phyloP scores from a whole-genome alignment of 345 rosid species.

The Salix caprea region DNA sequence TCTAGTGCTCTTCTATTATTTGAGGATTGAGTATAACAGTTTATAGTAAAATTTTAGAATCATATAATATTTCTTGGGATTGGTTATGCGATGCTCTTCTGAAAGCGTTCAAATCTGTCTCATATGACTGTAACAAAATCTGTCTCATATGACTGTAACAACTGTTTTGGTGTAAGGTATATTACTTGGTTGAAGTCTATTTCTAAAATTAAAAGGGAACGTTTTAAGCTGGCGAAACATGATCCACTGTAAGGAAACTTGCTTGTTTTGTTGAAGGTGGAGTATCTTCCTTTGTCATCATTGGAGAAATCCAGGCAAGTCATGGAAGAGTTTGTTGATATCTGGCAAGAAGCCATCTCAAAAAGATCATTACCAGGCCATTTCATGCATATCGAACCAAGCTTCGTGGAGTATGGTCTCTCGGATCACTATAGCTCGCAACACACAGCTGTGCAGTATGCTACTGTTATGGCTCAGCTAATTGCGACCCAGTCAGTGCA shows the following conservation, averaged over 20 bases:
- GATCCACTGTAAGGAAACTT: conserved; percentile 5
- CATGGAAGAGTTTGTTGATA: conserved; percentile 75
- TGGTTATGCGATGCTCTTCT: background rate
- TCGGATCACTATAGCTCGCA: conserved; percentile 63
- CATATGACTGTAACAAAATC: too few species aligned
- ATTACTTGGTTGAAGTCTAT: background rate
- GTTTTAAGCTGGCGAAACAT: background rate
- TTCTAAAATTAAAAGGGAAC: background rate
- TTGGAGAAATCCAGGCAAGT: conserved; percentile 62
- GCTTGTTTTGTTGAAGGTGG: conserved; percentile 51
- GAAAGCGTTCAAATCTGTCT: background rate
- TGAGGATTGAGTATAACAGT: background rate
- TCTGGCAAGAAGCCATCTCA: conserved; percentile 69
- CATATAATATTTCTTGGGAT: background rate
- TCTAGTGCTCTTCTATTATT: background rate
- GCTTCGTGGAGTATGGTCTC: conserved; percentile 71
- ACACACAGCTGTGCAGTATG: conserved; percentile 80
- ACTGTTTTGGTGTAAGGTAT: background rate
- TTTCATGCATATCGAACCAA: conserved; percentile 61
- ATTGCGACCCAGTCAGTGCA: conserved; percentile 70
- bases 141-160: background rate
- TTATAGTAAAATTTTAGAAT: background rate
- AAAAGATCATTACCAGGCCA: conserved; percentile 77
- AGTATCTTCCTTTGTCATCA: conserved; percentile 83
- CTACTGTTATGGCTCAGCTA: conserved; percentile 70